Evolutionary conservation across 2,329 filamentous ascomycete species (phyloP).

Genomic region (Paradendryphiella salina): DNA sequence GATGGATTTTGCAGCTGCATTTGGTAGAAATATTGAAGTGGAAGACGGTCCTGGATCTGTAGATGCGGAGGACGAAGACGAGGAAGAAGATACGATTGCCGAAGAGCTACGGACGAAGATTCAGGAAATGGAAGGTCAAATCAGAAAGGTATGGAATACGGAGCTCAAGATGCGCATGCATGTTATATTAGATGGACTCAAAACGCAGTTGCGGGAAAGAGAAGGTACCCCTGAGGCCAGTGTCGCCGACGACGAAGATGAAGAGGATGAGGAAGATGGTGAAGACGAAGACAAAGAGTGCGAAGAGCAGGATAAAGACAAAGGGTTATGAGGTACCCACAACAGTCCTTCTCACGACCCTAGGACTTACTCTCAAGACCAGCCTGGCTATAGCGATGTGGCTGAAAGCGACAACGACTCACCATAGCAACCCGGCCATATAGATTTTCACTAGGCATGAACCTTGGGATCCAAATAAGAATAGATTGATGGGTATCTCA

Average conservation of each 20-base stretch:
- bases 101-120: slow-evolving; percentile 43
- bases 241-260: neutral
- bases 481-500: slow-evolving; percentile 14
- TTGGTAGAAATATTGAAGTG: slow-evolving; percentile 49
- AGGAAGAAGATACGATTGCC: slow-evolving; percentile 26
- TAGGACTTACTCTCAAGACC: too few relatives aligned
- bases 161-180: slow-evolving; percentile 40
- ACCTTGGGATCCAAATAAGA: neutral
- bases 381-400: neutral
- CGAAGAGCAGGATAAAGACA: neutral
- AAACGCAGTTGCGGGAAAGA: slow-evolving; percentile 33
- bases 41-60: slow-evolving; percentile 48
- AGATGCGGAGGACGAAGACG: slow-evolving; percentile 34
- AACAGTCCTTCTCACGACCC: too few relatives aligned
- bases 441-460: neutral
- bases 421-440: neutral
- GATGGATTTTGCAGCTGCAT: slow-evolving; percentile 55
- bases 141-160: slow-evolving; percentile 41
- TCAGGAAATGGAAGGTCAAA: slow-evolving; percentile 41
- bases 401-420: neutral
- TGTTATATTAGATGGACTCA: slow-evolving; percentile 37
- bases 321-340: too few relatives aligned
- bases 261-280: neutral
- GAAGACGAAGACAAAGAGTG: neutral
- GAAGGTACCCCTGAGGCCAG: slow-evolving; percentile 5